Evolutionary conservation across 805 yeast genomes (phyloP).

Genomic region (Teunomyces gatunensis): DNA sequence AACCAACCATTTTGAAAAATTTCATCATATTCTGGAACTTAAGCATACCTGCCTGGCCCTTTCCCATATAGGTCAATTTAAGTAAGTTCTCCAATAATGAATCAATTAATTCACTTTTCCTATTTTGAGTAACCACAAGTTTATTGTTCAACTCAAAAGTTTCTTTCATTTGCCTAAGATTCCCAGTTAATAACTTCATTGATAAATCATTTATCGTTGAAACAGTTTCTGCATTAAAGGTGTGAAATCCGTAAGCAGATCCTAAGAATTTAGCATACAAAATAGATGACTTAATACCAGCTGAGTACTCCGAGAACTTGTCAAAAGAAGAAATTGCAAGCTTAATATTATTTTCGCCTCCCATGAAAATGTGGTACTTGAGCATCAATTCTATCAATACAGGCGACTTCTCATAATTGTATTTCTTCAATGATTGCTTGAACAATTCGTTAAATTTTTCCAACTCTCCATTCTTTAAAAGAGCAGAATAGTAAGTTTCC

Average conservation of each 20-base stretch:
- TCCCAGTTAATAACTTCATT: conserved; percentile 3
- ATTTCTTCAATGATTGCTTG: conserved; percentile 7
- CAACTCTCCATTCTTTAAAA: conserved; percentile 11
- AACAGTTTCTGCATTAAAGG: background rate
- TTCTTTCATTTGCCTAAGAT: conserved; percentile 14
- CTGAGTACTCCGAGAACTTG: conserved; percentile 11
- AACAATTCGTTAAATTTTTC: conserved; percentile 17
- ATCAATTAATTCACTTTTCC: conserved; percentile 8
- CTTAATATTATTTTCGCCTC: conserved; percentile 10
- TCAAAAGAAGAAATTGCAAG: conserved; percentile 18
- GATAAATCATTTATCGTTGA: background rate
- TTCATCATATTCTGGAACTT: conserved; percentile 23
- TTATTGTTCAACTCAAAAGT: conserved; percentile 9
- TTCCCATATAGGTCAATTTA: background rate
- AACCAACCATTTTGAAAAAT: conserved; percentile 20
- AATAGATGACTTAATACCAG: conserved; percentile 13
- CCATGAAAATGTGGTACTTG: conserved; percentile 22
- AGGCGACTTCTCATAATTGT: conserved; percentile 6
- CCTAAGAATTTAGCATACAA: conserved; percentile 20
- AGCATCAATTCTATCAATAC: conserved; percentile 20
- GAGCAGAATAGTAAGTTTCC: conserved; percentile 11
- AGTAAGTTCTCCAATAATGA: conserved; percentile 5
- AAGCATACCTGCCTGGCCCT: conserved; percentile 5
- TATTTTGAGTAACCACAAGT: conserved; percentile 10
- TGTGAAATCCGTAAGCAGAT: conserved; percentile 12